Base-by-base conservation (phyloP, 164 flowering plant species). In the Sedum album region DNA sequence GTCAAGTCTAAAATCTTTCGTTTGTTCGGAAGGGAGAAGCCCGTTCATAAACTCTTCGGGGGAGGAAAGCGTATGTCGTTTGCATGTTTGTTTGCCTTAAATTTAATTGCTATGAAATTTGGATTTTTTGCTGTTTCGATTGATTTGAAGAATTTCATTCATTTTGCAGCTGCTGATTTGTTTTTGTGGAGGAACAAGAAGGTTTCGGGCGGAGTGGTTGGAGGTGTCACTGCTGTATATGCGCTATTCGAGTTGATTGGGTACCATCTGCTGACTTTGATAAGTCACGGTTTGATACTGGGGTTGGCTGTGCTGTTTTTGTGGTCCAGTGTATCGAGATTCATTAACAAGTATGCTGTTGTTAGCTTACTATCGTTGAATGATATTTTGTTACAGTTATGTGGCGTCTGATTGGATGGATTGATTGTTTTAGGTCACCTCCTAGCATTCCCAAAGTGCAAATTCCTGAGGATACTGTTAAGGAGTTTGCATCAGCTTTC, bases 41-140 rank as follows among this genome's bases (percentile, higher is more conserved):
- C 96, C 31, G 85, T 90, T 36, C 96, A 90, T 76, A 70, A 83
- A 72, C 86, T 86, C 66, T 76, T 90, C 11, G 96, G 96, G 25
- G 91, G 91, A 20, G 96, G 96, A 60, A 90, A 86, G 73, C 86
- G 93, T 90, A 85, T 15, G 84, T 55, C 57, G 49, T 44, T 4
- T 44, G 17, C 14, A 4, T 44, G 14, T 44, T 10, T 17, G 49
- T 17, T 17, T 44, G 49, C 14, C n/a, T n/a, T n/a, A n/a, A n/a
- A n/a, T n/a, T n/a, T 44, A 44, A 17, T 44, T 10, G 11, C 21
- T 51, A 5, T 51, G 28, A 6, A 51, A n/a, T n/a, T n/a, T n/a
- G n/a, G n/a, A n/a, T n/a, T n/a, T n/a, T 51, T 51, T 48, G n/a
- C 1, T 48, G 53, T 20, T 15, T 10, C 49, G 49, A 10, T 35